phyloP scores from a whole-genome alignment of 192 early-diverging fungal genomes.

The Jimgerdemannia lactiflua region DNA sequence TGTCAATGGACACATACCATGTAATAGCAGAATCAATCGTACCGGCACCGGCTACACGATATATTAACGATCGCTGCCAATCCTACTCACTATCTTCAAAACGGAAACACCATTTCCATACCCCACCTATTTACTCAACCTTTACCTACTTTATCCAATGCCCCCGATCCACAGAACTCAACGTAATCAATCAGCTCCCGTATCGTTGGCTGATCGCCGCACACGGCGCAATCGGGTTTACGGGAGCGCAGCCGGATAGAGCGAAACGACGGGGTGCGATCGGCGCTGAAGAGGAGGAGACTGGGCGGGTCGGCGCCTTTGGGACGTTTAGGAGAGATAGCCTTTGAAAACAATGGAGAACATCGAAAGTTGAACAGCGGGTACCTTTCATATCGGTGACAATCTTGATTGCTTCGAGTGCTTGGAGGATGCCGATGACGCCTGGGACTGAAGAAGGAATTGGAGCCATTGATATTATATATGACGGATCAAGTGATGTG shows the following conservation, averaged over 20 bases:
- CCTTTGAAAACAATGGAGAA: background rate
- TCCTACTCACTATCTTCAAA: no score
- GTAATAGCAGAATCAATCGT: background rate
- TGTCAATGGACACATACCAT: background rate
- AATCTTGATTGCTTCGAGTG: slow-evolving; percentile 91
- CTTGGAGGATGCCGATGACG: slow-evolving; percentile 89
- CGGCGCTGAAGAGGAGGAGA: slow-evolving; percentile 81
- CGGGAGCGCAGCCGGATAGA: slow-evolving; percentile 73
- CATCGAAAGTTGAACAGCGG: background rate
- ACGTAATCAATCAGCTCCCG: slow-evolving; percentile 88
- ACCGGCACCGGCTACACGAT: no score
- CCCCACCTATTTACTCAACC: background rate
- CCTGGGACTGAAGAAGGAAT: slow-evolving; percentile 67
- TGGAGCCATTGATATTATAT: background rate
- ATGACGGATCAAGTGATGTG: background rate
- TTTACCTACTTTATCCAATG: slow-evolving; percentile 66
- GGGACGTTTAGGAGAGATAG: background rate
- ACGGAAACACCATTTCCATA: no score
- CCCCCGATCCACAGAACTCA: slow-evolving; percentile 82
- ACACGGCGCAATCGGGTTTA: slow-evolving; percentile 76
- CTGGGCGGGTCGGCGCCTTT: slow-evolving; percentile 48
- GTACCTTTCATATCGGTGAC: slow-evolving; percentile 40
- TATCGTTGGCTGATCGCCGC: slow-evolving; percentile 81
- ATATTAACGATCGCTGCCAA: no score
- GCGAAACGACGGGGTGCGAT: slow-evolving; percentile 66